A percentile compares a stretch with the other conserved stretches of the same genome.
phyloP scores from a whole-genome alignment of 2,329 filamentous ascomycete genomes.

The Botrytis aclada region DNA sequence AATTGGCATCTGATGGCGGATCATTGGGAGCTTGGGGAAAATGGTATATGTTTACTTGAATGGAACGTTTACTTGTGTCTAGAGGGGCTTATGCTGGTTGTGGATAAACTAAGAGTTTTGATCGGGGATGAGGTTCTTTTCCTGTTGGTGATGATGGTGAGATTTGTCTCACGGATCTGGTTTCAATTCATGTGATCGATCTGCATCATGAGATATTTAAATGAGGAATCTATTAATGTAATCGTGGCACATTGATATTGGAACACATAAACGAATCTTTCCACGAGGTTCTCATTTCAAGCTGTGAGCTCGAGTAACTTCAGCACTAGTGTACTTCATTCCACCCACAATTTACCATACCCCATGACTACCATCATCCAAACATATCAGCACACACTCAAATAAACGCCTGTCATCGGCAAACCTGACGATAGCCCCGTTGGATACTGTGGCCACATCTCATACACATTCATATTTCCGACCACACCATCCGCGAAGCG shows the following conservation, averaged over 20 bases:
- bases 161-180: not conserved
- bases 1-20: not conserved
- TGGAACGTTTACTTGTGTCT: not conserved
- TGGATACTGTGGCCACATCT: not conserved
- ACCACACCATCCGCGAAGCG: not conserved
- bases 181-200: too few species aligned
- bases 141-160: not conserved
- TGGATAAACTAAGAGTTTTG: not conserved
- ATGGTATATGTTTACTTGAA: not conserved
- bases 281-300: not conserved
- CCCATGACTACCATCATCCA: not conserved
- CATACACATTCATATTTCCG: not conserved
- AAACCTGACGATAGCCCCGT: not conserved
- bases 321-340: too few species aligned
- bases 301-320: not conserved
- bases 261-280: not conserved
- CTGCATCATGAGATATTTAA: too few species aligned
- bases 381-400: not conserved
- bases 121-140: not conserved
- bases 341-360: accelerated
- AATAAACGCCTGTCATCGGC: not conserved
- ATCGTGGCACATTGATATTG: not conserved
- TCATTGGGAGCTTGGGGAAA: not conserved
- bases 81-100: not conserved
- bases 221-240: not conserved